Conservation (phyloP, 1,139 yeast genomes). For the Hyphopichia buzzinii region DNA sequence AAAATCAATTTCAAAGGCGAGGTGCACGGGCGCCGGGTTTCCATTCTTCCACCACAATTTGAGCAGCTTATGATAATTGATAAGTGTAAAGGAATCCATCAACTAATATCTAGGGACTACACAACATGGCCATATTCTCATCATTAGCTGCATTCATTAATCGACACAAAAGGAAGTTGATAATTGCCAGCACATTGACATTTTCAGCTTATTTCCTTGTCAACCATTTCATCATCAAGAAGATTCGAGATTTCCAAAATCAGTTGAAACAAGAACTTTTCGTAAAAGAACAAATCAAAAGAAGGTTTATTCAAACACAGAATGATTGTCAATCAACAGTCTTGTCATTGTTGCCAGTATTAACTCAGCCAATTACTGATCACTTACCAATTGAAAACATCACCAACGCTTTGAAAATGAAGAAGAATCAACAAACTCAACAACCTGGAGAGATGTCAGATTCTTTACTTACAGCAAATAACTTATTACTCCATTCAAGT, state of each 20-base stretch:
- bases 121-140: slow-evolving; percentile 47
- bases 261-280: slow-evolving; percentile 70
- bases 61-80: not conserved
- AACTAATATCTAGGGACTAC: too few relatives aligned
- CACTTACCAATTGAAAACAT: slow-evolving; percentile 70
- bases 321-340: slow-evolving; percentile 86
- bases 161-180: slow-evolving; percentile 60
- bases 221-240: slow-evolving; percentile 56
- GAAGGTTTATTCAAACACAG: slow-evolving; percentile 86
- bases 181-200: slow-evolving; percentile 56
- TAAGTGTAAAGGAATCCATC: too few relatives aligned
- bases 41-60: not conserved
- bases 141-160: slow-evolving; percentile 54
- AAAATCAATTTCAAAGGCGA: too few relatives aligned
- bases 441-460: slow-evolving; percentile 21
- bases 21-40: not conserved
- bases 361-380: slow-evolving; percentile 62
- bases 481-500: slow-evolving; percentile 34
- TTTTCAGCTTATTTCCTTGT: slow-evolving; percentile 59
- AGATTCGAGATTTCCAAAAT: slow-evolving; percentile 65
- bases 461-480: slow-evolving; percentile 39
- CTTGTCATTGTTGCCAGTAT: slow-evolving; percentile 76
- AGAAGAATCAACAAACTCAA: slow-evolving; percentile 37
- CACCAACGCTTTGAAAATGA: slow-evolving; percentile 66
- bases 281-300: slow-evolving; percentile 72